phyloP scores from a whole-genome alignment of 805 yeast genomes.

The Candida nemodendra region DNA sequence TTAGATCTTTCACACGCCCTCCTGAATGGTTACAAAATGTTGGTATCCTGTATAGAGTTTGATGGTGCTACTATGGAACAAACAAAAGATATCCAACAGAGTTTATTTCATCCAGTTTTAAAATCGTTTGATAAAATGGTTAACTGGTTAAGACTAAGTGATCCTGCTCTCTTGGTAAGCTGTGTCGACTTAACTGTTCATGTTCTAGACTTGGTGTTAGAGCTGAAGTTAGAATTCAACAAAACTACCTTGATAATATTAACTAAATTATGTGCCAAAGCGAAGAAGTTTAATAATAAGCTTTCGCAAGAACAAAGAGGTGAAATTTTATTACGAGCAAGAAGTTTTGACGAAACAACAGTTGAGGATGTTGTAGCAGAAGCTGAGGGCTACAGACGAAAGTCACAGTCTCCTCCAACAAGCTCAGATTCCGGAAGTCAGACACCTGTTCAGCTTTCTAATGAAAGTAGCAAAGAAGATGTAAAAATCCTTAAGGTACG shows the following conservation, averaged over 20 bases:
- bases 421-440: not conserved
- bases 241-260: slow-evolving; percentile 52
- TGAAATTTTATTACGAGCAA: slow-evolving; percentile 61
- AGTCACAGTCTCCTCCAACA: slow-evolving; percentile 1
- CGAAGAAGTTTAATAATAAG: slow-evolving; percentile 67
- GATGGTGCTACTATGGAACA: slow-evolving; percentile 18
- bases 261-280: slow-evolving; percentile 62
- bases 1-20: slow-evolving; percentile 72
- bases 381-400: slow-evolving; percentile 35
- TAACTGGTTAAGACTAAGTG: slow-evolving; percentile 82
- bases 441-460: slow-evolving; percentile 4
- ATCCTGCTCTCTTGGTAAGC: slow-evolving; percentile 64
- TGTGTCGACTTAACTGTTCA: slow-evolving; percentile 71
- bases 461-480: slow-evolving; percentile 4
- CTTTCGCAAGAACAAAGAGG: slow-evolving; percentile 64
- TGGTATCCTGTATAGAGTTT: slow-evolving; percentile 30
- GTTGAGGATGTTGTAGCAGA: slow-evolving; percentile 53
- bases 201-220: slow-evolving; percentile 63
- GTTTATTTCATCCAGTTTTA: slow-evolving; percentile 52
- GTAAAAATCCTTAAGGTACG: not conserved
- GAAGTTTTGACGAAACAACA: slow-evolving; percentile 49
- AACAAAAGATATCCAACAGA: slow-evolving; percentile 20
- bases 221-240: slow-evolving; percentile 49
- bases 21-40: slow-evolving; percentile 61
- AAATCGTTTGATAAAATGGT: slow-evolving; percentile 66